These are phyloP conservation scores for Rhodotorula glutinis DNA, from an alignment of 1,284 basidiomycete genomes.

Conservation along the genomic window DNA sequence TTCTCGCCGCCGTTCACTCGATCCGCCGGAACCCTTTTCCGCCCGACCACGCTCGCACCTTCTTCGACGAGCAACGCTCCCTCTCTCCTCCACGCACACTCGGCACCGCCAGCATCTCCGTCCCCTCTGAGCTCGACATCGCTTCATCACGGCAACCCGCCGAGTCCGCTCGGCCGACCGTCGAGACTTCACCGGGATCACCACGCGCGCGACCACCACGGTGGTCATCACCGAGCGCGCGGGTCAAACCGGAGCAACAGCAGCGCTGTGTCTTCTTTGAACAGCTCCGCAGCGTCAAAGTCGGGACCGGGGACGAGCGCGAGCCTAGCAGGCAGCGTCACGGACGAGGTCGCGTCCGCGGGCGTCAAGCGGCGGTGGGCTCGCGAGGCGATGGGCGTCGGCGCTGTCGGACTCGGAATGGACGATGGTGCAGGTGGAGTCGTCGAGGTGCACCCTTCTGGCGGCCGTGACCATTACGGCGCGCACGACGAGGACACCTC, in stretches of 20 bases:
- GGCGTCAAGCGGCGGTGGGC: slow-evolving; percentile 34
- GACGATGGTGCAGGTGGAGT: background rate
- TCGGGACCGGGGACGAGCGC: background rate
- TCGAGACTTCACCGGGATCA: background rate
- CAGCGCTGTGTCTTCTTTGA: background rate
- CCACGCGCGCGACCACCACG: background rate
- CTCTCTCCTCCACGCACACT: background rate
- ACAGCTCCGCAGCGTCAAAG: background rate
- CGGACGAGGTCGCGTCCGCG: background rate
- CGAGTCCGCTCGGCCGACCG: slow-evolving; percentile 1
- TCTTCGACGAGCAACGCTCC: background rate
- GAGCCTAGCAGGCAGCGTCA: background rate
- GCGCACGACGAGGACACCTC: too few species aligned
- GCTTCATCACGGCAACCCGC: background rate
- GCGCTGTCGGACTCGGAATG: background rate
- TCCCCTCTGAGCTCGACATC: background rate
- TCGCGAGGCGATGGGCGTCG: background rate
- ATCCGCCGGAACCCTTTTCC: background rate
- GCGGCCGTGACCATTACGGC: too few species aligned
- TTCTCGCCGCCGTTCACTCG: slow-evolving; percentile 11
- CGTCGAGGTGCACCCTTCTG: slow-evolving; percentile 1
- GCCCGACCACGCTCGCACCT: background rate
- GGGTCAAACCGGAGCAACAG: background rate
- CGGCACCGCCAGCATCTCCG: background rate
- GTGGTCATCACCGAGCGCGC: background rate